Percentiles rank a stretch among this genome's conserved stretches.
These are phyloP conservation scores for Apodospora peruviana DNA, from an alignment of 495 filamentous ascomycete species.

Conservation along the genomic window DNA sequence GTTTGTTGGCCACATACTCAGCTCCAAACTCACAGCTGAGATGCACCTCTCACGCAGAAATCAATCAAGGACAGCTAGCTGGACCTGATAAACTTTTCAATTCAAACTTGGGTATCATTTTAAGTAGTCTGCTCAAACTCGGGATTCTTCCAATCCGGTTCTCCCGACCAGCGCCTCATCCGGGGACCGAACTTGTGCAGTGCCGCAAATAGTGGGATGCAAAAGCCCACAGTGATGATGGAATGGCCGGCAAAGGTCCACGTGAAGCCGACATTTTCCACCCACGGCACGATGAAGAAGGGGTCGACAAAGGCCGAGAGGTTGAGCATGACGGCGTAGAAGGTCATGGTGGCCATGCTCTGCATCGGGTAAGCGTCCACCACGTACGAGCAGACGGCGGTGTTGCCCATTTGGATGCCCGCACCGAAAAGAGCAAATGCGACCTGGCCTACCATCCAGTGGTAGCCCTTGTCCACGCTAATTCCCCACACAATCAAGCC, in stretches of 20 bases:
- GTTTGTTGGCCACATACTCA: not conserved
- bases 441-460: constrained; percentile 58
- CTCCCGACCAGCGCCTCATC: constrained; percentile 7
- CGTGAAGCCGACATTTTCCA: constrained; percentile 46
- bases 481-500: constrained; percentile 52
- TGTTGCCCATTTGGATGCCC: constrained; percentile 59
- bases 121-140: constrained; percentile 11
- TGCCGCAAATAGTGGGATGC: constrained; percentile 32
- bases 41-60: not conserved
- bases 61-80: not conserved
- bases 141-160: constrained; percentile 14
- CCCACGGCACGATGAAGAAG: constrained; percentile 57
- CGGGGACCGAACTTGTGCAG: constrained; percentile 43
- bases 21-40: no score
- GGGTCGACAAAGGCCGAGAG: constrained; percentile 35
- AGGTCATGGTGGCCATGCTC: constrained; percentile 54
- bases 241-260: constrained; percentile 55
- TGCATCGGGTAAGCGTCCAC: constrained; percentile 56
- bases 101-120: not conserved
- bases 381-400: constrained; percentile 49
- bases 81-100: not conserved
- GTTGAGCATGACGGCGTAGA: constrained; percentile 59
- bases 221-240: constrained; percentile 41
- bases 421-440: constrained; percentile 54
- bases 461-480: constrained; percentile 48